Conservation (phyloP, 129 eudicot species). For the Centella asiatica region DNA sequence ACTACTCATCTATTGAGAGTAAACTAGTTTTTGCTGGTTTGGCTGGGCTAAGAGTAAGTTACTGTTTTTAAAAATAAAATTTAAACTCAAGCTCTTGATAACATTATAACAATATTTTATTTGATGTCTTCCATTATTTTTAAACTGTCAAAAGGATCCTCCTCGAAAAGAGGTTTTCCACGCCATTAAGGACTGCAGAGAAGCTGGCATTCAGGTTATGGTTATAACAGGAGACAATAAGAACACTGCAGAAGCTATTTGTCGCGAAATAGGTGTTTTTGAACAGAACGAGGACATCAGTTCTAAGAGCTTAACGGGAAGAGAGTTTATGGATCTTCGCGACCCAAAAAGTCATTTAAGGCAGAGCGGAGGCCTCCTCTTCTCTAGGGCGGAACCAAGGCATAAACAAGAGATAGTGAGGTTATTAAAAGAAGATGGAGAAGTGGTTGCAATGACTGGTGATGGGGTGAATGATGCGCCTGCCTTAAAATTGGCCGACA, state of each 20-base stretch:
- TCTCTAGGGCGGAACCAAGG: slow-evolving; percentile 88
- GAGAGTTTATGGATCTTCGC: slow-evolving; percentile 63
- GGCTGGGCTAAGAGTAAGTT: slow-evolving; percentile 88
- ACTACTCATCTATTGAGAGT: slow-evolving; percentile 76
- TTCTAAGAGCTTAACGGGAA: slow-evolving; percentile 75
- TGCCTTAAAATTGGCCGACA: slow-evolving; percentile 82
- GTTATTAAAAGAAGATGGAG: slow-evolving; percentile 76
- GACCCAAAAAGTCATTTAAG: slow-evolving; percentile 46
- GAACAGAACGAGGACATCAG: slow-evolving; percentile 60
- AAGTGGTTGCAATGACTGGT: slow-evolving; percentile 94
- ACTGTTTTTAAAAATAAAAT: no score
- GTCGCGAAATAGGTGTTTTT: slow-evolving; percentile 84
- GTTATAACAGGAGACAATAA: slow-evolving; percentile 98
- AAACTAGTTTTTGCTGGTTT: slow-evolving; percentile 74
- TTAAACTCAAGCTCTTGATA: no score
- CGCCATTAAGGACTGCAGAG: slow-evolving; percentile 95
- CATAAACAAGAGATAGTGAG: slow-evolving; percentile 92
- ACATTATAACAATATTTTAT: background rate
- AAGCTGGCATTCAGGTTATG: slow-evolving; percentile 92
- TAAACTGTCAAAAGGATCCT: slow-evolving; percentile 59
- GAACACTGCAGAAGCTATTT: slow-evolving; percentile 98
- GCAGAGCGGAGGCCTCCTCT: slow-evolving; percentile 74
- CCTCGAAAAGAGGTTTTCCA: slow-evolving; percentile 89
- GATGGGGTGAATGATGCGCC: slow-evolving; percentile 98
- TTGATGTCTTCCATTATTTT: background rate